Evolutionary conservation across 192 early-diverging fungal genomes (phyloP), one percentile per base, ranked within the genome.

Genomic region (Coemansia biformis): DNA sequence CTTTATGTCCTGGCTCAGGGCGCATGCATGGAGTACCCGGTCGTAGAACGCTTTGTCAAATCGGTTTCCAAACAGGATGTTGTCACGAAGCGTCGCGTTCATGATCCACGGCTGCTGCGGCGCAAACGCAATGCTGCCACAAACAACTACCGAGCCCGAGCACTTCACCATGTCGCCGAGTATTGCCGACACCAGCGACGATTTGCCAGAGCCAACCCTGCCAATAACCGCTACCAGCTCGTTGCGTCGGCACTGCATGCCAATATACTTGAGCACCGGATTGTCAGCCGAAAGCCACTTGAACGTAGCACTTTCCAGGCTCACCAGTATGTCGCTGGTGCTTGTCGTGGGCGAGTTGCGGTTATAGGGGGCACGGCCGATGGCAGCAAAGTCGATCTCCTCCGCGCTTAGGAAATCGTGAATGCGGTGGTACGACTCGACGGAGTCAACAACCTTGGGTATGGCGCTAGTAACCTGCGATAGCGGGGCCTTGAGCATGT

Each of bases 51-150:
- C 73, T 47, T 63, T 62, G 46, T 84, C 71, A 37, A 70, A 78
- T 8, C 46, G 48, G 16, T 68, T 72, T 26, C 84, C 84, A 64
- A 86, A 85, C 48, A 85, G 39, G 40, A 86, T 83, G 59, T 85
- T 86, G 53, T 81, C 81, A 32, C 72, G 67, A 42, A 86, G 66
- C 5, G 81, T 76, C 5, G 76, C 80, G 40, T 83, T 84, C 58
- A 83, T 74, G 38, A 85, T 83, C 83, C 83, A 85, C n/a, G 83
- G 67, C 38, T 76, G 74, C 65, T 85, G 83, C 7, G 83, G 66
- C n/a, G 72, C 76, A 57, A 78, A 83, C 1, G 82, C 80, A 30
- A 82, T 36, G 29, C 33, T 51, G 33, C 78, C 78, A 7, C 51
- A 38, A 0, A 65, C 32, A 0, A 44, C 22, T 6, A 79, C 72